A percentile compares a stretch with the other conserved stretches of the same genome.
Evolutionary conservation across 495 filamentous ascomycete genomes (phyloP).

Genomic region (Hypomontagnella submonticulosa): DNA sequence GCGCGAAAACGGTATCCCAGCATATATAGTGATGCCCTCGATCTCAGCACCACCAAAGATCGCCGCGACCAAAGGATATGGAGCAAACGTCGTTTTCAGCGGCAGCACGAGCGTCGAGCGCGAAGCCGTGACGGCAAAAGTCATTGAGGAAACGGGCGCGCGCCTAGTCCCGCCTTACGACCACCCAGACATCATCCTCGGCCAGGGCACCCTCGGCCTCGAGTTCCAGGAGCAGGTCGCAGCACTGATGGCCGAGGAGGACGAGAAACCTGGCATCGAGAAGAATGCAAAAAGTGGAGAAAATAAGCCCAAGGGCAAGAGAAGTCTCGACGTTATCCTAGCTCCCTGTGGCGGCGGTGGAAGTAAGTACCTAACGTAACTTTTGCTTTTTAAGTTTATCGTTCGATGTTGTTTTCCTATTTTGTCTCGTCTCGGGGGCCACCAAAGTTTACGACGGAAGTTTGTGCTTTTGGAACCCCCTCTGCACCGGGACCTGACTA

Average conservation of each 20-base stretch:
- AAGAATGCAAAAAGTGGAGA: constrained; percentile 19
- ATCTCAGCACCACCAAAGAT: constrained; percentile 89
- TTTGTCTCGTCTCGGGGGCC: not conserved
- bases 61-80: constrained; percentile 78
- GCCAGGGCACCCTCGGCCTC: constrained; percentile 88
- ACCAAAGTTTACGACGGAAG: too few relatives aligned
- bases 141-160: constrained; percentile 76
- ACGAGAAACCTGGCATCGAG: not conserved
- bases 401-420: not conserved
- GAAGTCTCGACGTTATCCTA: constrained; percentile 78
- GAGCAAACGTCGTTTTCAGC: constrained; percentile 82
- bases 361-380: constrained; percentile 32
- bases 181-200: constrained; percentile 88
- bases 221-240: constrained; percentile 80
- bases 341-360: constrained; percentile 91
- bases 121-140: constrained; percentile 75
- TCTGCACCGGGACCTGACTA: too few relatives aligned
- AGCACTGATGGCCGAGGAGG: constrained; percentile 38
- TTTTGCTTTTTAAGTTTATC: not conserved
- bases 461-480: too few relatives aligned
- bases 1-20: constrained; percentile 65
- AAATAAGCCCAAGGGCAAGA: constrained; percentile 16
- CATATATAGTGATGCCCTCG: constrained; percentile 89
- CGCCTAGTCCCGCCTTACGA: constrained; percentile 89
- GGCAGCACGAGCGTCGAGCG: constrained; percentile 84